Base-by-base conservation (phyloP, 768 basidiomycete genomes). In the Lanmaoa rubissima region DNA sequence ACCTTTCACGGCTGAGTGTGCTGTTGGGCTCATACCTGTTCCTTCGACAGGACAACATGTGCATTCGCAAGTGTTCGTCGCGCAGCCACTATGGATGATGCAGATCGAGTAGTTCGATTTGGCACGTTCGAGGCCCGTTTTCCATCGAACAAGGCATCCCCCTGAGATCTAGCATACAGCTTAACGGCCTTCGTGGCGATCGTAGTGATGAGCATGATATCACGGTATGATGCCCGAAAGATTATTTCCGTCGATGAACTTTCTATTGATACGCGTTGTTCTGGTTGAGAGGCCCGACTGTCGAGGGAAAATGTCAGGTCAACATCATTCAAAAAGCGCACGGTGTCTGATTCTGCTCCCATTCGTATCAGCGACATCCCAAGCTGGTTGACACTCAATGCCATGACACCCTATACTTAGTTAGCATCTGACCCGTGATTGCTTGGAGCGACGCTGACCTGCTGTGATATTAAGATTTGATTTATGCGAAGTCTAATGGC, bases 311-410 rank as follows among this genome's bases (percentile, higher is more conserved):
- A 78, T 0, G 93, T 90, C 47, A 96, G 65, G 69, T 97, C 92
- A 49, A 97, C 78, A 58, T 98, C 90, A 68, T 99, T 97, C 61
- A 99, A 78, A 74, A 99, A 94, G 45, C 92, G 85, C 48, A 95
- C 93, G 47, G 82, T 86, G 60, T 98, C 95, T 0, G 84, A 78
- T 45, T 83, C 78, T 60, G 81, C 81, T 60, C 91, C 92, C 94
- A 99, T 98, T 28, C 82, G 81, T 57, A 87, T 84, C 32, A 99
- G 78, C 3, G 94, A 97, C 96, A 99, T 98, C 21, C 97, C 97
- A 10, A 98, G 79, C 32, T 81, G 82, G 51, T 80, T 84, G 34
- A 98, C 76, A 36, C 82, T 93, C 53, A 98, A 74, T 2, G 94
- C 91, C 58, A 92, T 69, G 36, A 93, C 83, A 7, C 87, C 86